Evolutionary conservation across 441 rosid species (phyloP).

Genomic region (Hura crepitans): DNA sequence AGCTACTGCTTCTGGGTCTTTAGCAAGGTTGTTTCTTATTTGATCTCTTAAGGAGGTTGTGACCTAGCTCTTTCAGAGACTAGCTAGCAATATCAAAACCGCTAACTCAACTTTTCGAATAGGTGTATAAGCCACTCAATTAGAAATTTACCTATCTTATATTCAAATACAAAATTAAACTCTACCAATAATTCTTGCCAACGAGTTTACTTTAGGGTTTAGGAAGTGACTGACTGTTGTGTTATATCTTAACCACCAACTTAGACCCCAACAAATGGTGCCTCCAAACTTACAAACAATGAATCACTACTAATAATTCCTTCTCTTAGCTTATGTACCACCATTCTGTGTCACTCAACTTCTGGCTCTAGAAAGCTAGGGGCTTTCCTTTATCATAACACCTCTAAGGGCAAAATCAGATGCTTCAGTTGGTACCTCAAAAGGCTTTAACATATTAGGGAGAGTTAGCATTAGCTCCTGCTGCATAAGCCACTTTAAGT

Average conservation of each 20-base stretch:
- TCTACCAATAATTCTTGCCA: background rate
- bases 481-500: background rate
- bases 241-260: no score
- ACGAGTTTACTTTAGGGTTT: background rate
- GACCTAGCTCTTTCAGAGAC: background rate
- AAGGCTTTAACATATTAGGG: background rate
- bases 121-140: background rate
- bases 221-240: no score
- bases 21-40: accelerated
- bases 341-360: background rate
- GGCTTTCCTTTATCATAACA: background rate
- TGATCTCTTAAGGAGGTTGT: accelerated
- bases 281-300: background rate
- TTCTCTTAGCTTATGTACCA: background rate
- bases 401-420: background rate
- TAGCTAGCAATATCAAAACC: background rate
- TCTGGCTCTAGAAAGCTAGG: background rate
- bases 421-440: background rate
- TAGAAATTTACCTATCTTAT: background rate
- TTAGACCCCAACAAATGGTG: background rate
- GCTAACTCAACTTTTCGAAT: background rate
- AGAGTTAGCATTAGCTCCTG: background rate
- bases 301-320: background rate
- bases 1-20: background rate
- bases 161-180: background rate